Evolutionary conservation across 2,329 filamentous ascomycete genomes (phyloP), one percentile per base, ranked within the genome.

Genomic region (Juglanconis sp.): DNA sequence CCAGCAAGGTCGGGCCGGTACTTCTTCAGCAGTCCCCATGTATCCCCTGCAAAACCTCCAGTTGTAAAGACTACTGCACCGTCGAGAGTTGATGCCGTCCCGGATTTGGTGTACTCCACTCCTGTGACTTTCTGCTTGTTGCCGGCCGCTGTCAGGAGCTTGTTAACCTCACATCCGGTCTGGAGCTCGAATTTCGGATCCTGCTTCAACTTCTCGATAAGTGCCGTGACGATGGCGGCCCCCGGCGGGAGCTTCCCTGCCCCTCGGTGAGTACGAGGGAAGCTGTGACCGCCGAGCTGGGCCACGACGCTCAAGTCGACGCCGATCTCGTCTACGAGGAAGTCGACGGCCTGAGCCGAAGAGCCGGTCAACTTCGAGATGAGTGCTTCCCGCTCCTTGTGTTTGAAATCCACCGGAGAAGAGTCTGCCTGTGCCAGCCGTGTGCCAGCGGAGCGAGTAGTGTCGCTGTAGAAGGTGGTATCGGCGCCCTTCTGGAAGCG

Each of bases 1-100:
- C 82, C 81, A 2, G 76, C 75, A 0, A 88, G 75, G 65, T 88
- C 86, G 0, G 84, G 84, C 0, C 85, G 77, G 69, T 87, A 81
- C 48, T 76, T 69, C 1, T 80, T 77, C 1, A 88, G 69, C 44
- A 87, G 68, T 0, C 86, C 86, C 30, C 78, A 69, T 2, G 83
- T 78, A 67, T 88, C 86, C 10, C 86, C 86, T 0, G 79, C 85
- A 61, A 89, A 89, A 0, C 86, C 86, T 6, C 86, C 86, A 0
- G 77, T 77, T 0, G 86, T 80, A 59, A 88, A 86, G 5, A 89
- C 74, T 0, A 88, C 83, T 0, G 82, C 80, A 0, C 84, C 84
- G 2, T 72, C 68, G 1, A 84, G 68, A 10, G 72, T 72, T 13
- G 78, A 72, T 24, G 69, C 67, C 57, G 71, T 63, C 1, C 71